Evolutionary conservation across 2,329 filamentous ascomycete species (phyloP), one percentile per base, ranked within the genome.

Genomic region (Stagonosporopsis cucurbitacearum): DNA sequence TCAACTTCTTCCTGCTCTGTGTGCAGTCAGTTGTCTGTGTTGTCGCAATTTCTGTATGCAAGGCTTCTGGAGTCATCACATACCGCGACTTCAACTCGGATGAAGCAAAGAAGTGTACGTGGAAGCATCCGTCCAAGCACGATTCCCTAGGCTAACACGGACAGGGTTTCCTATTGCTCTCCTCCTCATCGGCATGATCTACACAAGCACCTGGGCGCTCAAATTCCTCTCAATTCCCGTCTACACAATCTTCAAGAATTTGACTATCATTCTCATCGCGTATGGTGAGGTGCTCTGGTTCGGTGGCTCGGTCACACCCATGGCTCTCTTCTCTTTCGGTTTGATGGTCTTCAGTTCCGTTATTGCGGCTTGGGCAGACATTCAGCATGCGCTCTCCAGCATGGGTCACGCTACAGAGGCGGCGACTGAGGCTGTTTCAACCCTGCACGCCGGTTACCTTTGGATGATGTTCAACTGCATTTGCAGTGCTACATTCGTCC

Each of bases 181-280:
- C 51, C 90, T 98, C 59, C 88, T 99, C 63, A 95, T 98, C 73
- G 93, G 92, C 75, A 99, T 98, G 95, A 98, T 99, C 78, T 99
- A 98, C 80, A 98, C 95, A 51, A 88, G 92, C 71, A 95, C 91
- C 71, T 97, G 97, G 81, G 92, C 95, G 19, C 87, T 99, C 41
- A 92, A 97, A 79, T 98, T 88, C 79, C 89, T 99, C 59, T 97
- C 93, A 28, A 96, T 99, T 52, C 95, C 95, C 22, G 95, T 99
- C 23, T 99, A 99, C 80, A 99, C 95, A 52, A 99, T 99, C 76
- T 99, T 99, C 85, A 99, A 99, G 85, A 99, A 99, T 81, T 79
- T 99, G 81, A 98, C 95, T 59, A 99, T 96, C 77, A 98, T 99
- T 70, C 87, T 98, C 63, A 99, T 98, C 71, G 95, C 95, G 52